Evolutionary conservation across 2,329 filamentous ascomycete species (phyloP).

Genomic region (Talaromyces sp.): DNA sequence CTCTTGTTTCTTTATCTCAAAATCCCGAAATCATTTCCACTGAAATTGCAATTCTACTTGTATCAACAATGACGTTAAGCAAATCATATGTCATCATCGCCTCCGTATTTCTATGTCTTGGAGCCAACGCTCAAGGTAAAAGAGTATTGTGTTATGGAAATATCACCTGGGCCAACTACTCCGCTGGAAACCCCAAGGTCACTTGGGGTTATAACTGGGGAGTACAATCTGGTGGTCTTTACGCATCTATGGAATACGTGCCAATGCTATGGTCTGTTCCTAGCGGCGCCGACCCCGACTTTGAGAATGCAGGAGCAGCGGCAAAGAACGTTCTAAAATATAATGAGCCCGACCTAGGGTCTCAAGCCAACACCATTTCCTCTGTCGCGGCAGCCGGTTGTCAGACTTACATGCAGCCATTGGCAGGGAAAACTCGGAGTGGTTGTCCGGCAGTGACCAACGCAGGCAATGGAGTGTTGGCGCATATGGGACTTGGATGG

Average conservation of each 20-base stretch:
- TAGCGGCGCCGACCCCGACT: background rate
- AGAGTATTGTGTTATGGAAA: background rate
- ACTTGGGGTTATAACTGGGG: background rate
- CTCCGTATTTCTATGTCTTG: background rate
- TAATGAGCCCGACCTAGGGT: background rate
- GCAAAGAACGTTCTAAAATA: background rate
- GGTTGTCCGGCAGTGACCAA: background rate
- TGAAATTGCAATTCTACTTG: background rate
- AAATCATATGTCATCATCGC: background rate
- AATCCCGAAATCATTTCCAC: background rate
- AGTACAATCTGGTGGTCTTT: background rate
- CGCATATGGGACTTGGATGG: background rate
- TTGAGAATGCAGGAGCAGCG: background rate
- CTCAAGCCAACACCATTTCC: background rate
- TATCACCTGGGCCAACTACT: background rate
- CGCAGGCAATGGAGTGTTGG: background rate
- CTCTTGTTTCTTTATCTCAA: background rate
- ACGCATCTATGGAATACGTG: background rate
- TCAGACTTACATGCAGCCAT: background rate
- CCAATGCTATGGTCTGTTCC: background rate
- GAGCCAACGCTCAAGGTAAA: background rate
- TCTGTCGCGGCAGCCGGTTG: background rate
- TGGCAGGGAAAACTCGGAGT: background rate
- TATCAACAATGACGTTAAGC: background rate
- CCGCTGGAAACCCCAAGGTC: background rate